Base-by-base conservation (phyloP, 2,329 filamentous ascomycete species). In the Colletotrichum sp. region DNA sequence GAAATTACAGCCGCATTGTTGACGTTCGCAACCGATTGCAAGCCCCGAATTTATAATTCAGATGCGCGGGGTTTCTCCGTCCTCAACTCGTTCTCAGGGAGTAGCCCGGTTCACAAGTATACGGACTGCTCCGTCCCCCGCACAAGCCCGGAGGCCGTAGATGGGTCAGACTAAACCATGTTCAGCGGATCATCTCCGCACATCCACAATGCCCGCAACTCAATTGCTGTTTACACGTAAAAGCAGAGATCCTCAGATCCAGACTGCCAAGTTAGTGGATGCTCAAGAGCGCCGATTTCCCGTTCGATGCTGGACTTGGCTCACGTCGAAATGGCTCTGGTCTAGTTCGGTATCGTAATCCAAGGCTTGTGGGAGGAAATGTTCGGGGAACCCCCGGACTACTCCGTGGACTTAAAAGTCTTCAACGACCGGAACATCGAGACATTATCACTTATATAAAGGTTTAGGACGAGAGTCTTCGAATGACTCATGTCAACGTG, bases 111-210 rank as follows among this genome's bases (percentile, higher is more conserved):
- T 48, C 7, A 4, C 27, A 6, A 13, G 9, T 8, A 8, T 2
- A 15, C 66, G 32, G 55, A 30, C 43, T 22, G 12, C 55, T 69
- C 55, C 66, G 34, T 32, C 8, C 34, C 34, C 55, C 25, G 56
- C 16, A 28, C 25, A n/a, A 27, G 32, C 5, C 32, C 64, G 65
- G 25, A 34, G n/a, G 80, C 79, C 36, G 76, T 86, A 16, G 62
- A 62, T 10, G 32, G 69, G 61, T n/a, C 28, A n/a, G 15, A 34
- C 3, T 13, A 15, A 39, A 36, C 3, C 7, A 34, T 58, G 8
- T 58, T 30, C 22, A 68, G 34, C 67, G 56, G 67, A 62, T 34
- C 56, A 62, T 52, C 56, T 70, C 67, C 67, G 67, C 56, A 22
- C 6, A 52, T 70, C 36, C 67, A 70, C 56, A 61, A 22, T 43